Conservation (phyloP, 148 eudicot species). For the Simmondsia chinensis region DNA sequence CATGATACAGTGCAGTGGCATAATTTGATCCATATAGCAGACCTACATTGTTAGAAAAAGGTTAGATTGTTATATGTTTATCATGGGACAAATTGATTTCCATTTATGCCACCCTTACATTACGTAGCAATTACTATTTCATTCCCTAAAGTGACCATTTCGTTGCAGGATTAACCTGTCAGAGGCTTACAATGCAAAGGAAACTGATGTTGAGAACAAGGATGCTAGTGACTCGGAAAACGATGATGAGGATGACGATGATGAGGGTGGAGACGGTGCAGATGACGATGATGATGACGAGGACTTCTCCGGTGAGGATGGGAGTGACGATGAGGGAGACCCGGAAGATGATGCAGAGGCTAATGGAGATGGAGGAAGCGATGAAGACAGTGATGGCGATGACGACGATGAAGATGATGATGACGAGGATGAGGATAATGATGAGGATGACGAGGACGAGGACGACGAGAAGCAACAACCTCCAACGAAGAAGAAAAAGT, state of each 20-base stretch:
- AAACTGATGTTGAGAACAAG: conserved; percentile 10
- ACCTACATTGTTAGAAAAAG: too few species aligned
- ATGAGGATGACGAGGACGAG: conserved; percentile 8
- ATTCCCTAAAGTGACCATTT: not conserved
- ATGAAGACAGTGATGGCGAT: conserved; percentile 1
- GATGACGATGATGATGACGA: conserved; percentile 16
- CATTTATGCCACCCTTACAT: not conserved
- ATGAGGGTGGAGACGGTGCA: conserved; percentile 6
- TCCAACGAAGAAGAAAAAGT: conserved; percentile 19
- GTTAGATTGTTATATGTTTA: too few species aligned
- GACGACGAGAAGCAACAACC: conserved; percentile 12
- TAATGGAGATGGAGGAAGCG: conserved; percentile 5
- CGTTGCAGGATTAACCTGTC: conserved; percentile 17
- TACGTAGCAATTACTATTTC: not conserved
- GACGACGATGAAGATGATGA: conserved; percentile 12
- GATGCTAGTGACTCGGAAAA: conserved; percentile 22
- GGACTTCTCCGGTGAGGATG: conserved; percentile 15
- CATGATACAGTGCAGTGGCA: too few species aligned
- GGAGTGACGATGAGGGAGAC: conserved; percentile 14
- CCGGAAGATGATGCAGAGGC: conserved; percentile 12
- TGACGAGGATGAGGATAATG: conserved; percentile 15
- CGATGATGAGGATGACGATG: conserved; percentile 19
- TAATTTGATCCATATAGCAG: too few species aligned
- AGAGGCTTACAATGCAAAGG: conserved; percentile 2
- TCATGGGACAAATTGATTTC: too few species aligned